Base-by-base conservation (phyloP, 164 flowering plant genomes). In the Cinnamomum micranthum region DNA sequence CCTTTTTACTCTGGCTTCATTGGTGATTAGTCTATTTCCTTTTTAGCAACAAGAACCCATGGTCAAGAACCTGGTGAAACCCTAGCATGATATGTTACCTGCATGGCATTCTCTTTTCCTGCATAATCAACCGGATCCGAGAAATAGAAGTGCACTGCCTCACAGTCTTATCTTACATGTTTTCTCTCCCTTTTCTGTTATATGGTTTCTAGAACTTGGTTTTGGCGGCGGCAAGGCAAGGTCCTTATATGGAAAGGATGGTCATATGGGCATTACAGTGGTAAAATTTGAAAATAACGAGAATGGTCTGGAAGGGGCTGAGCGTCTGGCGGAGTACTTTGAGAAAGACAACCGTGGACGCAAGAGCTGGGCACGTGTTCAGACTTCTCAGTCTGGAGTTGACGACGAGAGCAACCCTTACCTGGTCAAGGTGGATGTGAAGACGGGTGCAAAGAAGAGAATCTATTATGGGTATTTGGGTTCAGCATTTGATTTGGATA, bases 301-400 rank as follows among this genome's bases (percentile, higher is more conserved):
- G 22, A 81, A 86, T 5, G 97, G 97, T 52, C 82, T 96, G 62
- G 89, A 80, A 79, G 95, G 92, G 78, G 98, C 97, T 15, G 50
- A 80, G 72, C 85, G 87, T 68, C 79, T 96, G 24, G 85, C 90
- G 3, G 93, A 91, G n/a, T 83, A 66, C 80, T 91, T 94, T 76
- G 94, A 91, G 87, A 91, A 85, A 84, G 92, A 91, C 3, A 87
- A 85, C 74, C 95, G 72, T 71, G 99, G 99, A 51, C 94, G 97
- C 65, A 85, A 55, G 71, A 83, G 79, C 28, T 96, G 98, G 99
- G 85, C 86, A 28, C 89, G 76, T 24, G 79, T 87, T 13, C 91
- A 84, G 79, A 41, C 72, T 47, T 17, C 79, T 50, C 50, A 52
- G 12, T 58, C 82, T 3, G 86, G 87, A 70, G 88, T 84, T 83